Evolutionary conservation across 2,329 filamentous ascomycete genomes (phyloP).

Genomic region (Emericellopsis cladophorae): DNA sequence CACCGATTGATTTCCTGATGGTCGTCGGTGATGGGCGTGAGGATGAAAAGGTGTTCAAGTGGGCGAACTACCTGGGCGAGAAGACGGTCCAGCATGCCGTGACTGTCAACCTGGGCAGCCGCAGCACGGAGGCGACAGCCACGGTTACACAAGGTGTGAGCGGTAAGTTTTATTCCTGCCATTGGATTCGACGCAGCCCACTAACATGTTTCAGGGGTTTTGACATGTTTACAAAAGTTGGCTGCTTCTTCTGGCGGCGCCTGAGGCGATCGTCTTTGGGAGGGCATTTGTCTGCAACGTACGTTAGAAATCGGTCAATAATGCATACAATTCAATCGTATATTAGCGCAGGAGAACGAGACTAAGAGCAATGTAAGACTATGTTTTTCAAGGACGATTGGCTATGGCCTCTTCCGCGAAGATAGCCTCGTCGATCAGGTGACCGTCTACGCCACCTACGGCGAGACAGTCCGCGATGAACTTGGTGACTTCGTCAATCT

Average conservation of each 20-base stretch:
- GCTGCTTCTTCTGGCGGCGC: slow-evolving; percentile 6
- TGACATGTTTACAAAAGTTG: slow-evolving; percentile 28
- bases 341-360: too few species aligned
- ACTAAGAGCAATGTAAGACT: too few species aligned
- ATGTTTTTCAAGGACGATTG: too few species aligned
- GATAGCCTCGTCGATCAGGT: too few species aligned
- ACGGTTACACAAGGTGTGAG: slow-evolving; percentile 87
- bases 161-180: slow-evolving; percentile 40
- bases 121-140: slow-evolving; percentile 77
- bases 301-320: too few species aligned
- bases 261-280: too few species aligned
- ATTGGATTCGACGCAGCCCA: not conserved
- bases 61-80: slow-evolving; percentile 68
- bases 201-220: slow-evolving; percentile 18
- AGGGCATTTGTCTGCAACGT: too few species aligned
- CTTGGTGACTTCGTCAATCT: too few species aligned
- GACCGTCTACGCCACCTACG: too few species aligned
- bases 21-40: slow-evolving; percentile 85
- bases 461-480: too few species aligned
- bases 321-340: too few species aligned
- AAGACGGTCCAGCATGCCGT: slow-evolving; percentile 31
- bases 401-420: too few species aligned
- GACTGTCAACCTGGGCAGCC: slow-evolving; percentile 74
- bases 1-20: slow-evolving; percentile 68
- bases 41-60: slow-evolving; percentile 86